Evolutionary conservation across 2,329 filamentous ascomycete genomes (phyloP).

Genomic region (Trichoderma citrinoviride): DNA sequence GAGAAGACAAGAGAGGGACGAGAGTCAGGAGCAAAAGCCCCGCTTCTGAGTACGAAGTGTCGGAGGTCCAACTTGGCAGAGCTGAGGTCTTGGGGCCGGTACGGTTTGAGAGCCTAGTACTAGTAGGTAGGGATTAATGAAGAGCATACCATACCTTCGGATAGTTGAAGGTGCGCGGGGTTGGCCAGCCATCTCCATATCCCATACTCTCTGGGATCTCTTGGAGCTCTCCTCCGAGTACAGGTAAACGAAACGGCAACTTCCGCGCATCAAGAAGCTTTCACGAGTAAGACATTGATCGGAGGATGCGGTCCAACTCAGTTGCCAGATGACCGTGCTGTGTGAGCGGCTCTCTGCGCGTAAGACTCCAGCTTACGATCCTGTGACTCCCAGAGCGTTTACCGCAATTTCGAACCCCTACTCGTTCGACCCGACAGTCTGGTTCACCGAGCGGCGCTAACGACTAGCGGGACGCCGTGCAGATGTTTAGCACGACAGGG

Average conservation of each 20-base stretch:
- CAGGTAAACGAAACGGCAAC: neutral
- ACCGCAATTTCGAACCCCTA: conserved; percentile 24
- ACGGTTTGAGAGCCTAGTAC: neutral
- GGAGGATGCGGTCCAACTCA: neutral
- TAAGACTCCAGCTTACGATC: neutral
- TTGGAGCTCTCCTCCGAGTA: neutral
- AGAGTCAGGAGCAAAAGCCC: neutral
- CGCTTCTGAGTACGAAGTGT: neutral
- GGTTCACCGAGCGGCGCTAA: conserved; percentile 25
- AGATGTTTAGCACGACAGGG: conserved; percentile 20
- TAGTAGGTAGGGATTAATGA: neutral
- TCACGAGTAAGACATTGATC: neutral
- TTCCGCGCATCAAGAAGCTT: neutral
- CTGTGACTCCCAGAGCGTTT: neutral
- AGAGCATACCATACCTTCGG: neutral
- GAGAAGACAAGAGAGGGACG: neutral
- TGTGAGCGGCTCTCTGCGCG: neutral
- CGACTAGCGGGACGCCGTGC: conserved; percentile 18
- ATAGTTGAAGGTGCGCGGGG: neutral
- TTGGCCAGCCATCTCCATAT: neutral
- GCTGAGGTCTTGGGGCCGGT: neutral
- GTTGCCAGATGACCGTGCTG: neutral
- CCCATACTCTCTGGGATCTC: neutral
- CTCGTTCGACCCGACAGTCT: conserved; percentile 26
- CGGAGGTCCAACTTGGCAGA: neutral